phyloP scores from a whole-genome alignment of 225 moss, liverwort and hornwort genomes.

The Bryum argenteum region DNA sequence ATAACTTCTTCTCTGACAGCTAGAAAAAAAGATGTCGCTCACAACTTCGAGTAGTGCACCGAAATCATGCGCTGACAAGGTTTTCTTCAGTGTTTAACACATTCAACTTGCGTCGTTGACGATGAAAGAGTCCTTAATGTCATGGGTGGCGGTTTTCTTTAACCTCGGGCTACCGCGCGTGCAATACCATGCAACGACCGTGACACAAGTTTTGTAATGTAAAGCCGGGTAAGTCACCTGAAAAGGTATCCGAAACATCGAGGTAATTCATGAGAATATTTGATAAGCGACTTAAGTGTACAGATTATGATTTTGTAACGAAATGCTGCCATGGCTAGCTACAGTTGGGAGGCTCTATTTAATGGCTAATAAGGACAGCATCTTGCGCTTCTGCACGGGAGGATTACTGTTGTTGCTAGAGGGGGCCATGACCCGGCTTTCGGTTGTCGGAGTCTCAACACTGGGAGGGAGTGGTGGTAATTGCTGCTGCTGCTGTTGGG shows the following conservation, averaged over 20 bases:
- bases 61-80: conserved; percentile 27
- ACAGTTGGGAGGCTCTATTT: conserved; percentile 26
- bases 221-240: neutral
- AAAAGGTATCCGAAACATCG: too few species aligned
- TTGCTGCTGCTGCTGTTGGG: conserved; percentile 11
- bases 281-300: neutral
- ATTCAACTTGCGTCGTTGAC: conserved; percentile 18
- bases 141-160: neutral
- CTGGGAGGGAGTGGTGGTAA: neutral
- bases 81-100: conserved; percentile 5
- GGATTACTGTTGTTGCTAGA: conserved; percentile 7
- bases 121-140: conserved; percentile 7
- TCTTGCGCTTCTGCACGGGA: conserved; percentile 52
- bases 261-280: too few species aligned
- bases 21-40: conserved; percentile 23
- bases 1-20: conserved; percentile 15
- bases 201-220: neutral
- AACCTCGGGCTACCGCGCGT: neutral
- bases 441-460: conserved; percentile 11
- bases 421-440: conserved; percentile 3
- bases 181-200: neutral
- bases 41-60: conserved; percentile 19
- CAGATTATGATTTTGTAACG: neutral
- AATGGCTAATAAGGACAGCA: conserved; percentile 49
- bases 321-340: neutral